phyloP scores from a whole-genome alignment of 495 filamentous ascomycete species.

The Lasiosphaeris hirsuta region DNA sequence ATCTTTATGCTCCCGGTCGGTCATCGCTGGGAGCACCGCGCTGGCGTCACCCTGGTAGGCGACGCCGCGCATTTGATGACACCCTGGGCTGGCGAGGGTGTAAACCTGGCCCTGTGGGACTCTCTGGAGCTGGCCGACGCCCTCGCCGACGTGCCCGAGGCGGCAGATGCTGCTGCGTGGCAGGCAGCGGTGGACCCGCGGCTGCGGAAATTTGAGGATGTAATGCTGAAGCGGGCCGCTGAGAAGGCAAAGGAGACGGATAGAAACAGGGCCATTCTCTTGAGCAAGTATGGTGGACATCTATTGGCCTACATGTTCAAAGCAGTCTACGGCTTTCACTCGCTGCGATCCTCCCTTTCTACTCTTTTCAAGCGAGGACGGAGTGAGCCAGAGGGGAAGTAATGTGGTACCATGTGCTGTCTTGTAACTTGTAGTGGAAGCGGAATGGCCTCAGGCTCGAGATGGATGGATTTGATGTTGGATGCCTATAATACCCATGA shows the following conservation, averaged over 20 bases:
- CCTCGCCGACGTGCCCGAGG: conserved; percentile 9
- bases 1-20: conserved; percentile 55
- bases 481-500: too few species aligned
- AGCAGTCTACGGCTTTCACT: too few species aligned
- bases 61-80: conserved; percentile 61
- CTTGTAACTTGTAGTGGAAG: too few species aligned
- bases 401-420: too few species aligned
- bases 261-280: neutral
- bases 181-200: conserved; percentile 21
- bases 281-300: neutral
- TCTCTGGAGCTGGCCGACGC: conserved; percentile 23
- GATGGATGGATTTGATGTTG: too few species aligned
- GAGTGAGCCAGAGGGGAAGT: too few species aligned
- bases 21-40: conserved; percentile 40
- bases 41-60: conserved; percentile 50
- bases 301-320: too few species aligned
- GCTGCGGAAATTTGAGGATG: conserved; percentile 35
- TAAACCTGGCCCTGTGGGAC: conserved; percentile 54
- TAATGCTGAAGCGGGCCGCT: conserved; percentile 30
- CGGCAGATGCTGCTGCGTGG: conserved; percentile 15
- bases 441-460: too few species aligned
- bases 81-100: conserved; percentile 55
- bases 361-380: too few species aligned
- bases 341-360: too few species aligned
- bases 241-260: neutral